A percentile compares a stretch with the other conserved stretches of the same genome.
phyloP scores from a whole-genome alignment of 345 rosid genomes.

The Populus davidiana region DNA sequence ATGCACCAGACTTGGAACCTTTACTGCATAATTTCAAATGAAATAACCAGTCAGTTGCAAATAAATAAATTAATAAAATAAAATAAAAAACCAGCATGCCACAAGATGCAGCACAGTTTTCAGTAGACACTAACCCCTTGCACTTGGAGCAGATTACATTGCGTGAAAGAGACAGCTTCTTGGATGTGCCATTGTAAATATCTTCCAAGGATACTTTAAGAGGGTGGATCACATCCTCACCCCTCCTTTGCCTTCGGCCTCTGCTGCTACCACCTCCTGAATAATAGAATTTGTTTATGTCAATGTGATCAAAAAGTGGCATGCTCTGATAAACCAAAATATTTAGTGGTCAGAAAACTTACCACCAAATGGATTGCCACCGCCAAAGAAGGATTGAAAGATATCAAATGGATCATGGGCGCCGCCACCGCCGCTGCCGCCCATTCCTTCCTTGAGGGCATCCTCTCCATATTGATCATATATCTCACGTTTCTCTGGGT shows the following conservation, averaged over 20 bases:
- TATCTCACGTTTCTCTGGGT: slow-evolving; percentile 75
- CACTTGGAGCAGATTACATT: slow-evolving; percentile 78
- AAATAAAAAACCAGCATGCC: not conserved
- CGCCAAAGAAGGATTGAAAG: slow-evolving; percentile 76
- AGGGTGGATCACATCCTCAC: slow-evolving; percentile 88
- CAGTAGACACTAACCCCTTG: slow-evolving; percentile 57
- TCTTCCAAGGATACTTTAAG: slow-evolving; percentile 85
- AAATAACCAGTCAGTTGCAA: not conserved
- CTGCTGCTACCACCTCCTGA: slow-evolving; percentile 75
- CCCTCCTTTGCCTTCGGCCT: slow-evolving; percentile 84
- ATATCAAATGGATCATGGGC: slow-evolving; percentile 70
- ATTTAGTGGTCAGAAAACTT: not conserved
- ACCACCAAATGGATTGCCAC: slow-evolving; percentile 74
- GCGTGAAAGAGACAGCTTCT: slow-evolving; percentile 78
- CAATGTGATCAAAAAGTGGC: not conserved
- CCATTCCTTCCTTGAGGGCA: slow-evolving; percentile 88
- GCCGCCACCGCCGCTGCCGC: slow-evolving; percentile 54
- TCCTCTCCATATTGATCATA: slow-evolving; percentile 84
- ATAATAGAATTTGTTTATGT: not conserved
- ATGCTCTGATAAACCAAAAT: not conserved
- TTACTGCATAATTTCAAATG: slow-evolving; percentile 18
- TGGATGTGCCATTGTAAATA: slow-evolving; percentile 70
- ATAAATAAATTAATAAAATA: not conserved
- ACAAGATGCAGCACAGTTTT: not conserved
- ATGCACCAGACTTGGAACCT: slow-evolving; percentile 41